Base-by-base conservation (phyloP, 768 basidiomycete genomes). In the Boletus tomentosulus region DNA sequence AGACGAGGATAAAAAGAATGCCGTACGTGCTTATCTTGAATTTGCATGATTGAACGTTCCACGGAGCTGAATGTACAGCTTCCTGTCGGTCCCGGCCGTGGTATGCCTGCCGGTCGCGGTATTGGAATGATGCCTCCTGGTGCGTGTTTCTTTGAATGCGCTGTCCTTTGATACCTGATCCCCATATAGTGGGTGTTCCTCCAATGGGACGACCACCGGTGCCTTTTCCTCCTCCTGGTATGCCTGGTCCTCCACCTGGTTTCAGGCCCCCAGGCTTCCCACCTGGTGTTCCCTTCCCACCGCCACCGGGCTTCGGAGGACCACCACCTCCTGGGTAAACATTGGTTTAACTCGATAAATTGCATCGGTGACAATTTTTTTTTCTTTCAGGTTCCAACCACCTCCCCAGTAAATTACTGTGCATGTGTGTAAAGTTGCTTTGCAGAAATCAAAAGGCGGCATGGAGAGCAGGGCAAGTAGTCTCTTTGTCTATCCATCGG, bases 81-180 rank as follows among this genome's bases (percentile, higher is more conserved):
- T 58, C 84, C 89, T 60, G 78, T 80, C 57, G 96, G 96, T 49
- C 92, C 96, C 67, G 96, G 96, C 58, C 85, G 92, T 57, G 96
- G 95, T 62, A 87, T 93, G 78, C 92, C 95, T 68, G 96, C 95
- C 39, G 95, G 96, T 61, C 86, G 96, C 62, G 96, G 96, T 53
- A 96, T 98, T 84, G 92, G 92, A 51, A 93, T 92, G 89, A 84
- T 91, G 83, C 89, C 89, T 51, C 86, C 89, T 2, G 82, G 89
- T 89, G 69, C 53, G 87, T 78, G 48, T 12, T 38, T 55, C 13
- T 48, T 51, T 54, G 41, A 50, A 53, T 48, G 35, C 59, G 37
- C 56, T 62, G 59, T 57, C 62, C 46, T 58, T 52, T 24, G 43
- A 46, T 46, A 24, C 16, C 56, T 54, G 44, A 64, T 57, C 44